Conservation (phyloP, 176 grass and related monocot genomes). For the Phyllostachys edulis region DNA sequence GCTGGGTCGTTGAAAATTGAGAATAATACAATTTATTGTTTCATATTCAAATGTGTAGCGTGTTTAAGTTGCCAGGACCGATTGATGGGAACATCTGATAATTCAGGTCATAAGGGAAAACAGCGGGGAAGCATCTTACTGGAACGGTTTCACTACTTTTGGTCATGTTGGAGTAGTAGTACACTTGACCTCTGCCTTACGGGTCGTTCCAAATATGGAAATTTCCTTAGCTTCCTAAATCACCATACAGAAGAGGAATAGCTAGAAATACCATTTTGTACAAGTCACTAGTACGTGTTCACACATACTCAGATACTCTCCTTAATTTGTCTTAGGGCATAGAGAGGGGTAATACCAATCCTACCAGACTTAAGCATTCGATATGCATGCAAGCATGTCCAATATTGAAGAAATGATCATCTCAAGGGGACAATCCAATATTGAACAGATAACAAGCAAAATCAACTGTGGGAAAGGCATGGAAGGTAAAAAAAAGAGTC, state of each 20-base stretch:
- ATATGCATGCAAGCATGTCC: neutral
- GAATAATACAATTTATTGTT: neutral
- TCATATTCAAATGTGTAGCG: neutral
- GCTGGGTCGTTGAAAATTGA: neutral
- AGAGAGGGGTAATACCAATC: neutral
- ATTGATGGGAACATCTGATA: conserved; percentile 5
- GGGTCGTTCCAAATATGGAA: too few relatives aligned
- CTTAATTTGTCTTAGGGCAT: neutral
- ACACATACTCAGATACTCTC: neutral
- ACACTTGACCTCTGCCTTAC: neutral
- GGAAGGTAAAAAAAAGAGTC: too few relatives aligned
- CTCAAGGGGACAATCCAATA: too few relatives aligned
- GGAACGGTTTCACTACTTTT: neutral
- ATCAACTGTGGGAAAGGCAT: too few relatives aligned
- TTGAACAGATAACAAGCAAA: too few relatives aligned
- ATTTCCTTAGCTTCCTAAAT: too few relatives aligned
- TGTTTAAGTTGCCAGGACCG: conserved; percentile 11
- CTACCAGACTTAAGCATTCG: neutral
- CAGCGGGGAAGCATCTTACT: too few relatives aligned
- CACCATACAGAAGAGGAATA: too few relatives aligned
- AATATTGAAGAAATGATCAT: neutral
- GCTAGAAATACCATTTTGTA: neutral
- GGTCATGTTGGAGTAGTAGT: too few relatives aligned
- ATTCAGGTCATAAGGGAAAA: too few relatives aligned
- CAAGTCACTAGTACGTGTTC: neutral